Base-by-base conservation (phyloP, 441 rosid genomes). In the Melastoma candidum region DNA sequence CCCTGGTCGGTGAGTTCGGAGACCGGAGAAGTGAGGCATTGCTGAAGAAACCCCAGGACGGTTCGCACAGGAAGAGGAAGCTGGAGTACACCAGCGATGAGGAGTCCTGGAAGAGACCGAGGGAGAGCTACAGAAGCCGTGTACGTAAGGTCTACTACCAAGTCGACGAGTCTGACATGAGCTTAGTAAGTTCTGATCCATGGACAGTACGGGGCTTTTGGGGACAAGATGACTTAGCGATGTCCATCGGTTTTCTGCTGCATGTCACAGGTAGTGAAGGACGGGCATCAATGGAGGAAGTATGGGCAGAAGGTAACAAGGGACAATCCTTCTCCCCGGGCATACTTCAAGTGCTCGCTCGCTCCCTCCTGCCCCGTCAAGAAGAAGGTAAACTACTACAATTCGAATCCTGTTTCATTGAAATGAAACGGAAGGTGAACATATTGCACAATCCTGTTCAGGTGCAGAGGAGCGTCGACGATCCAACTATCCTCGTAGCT, bases 301-400 rank as follows among this genome's bases (percentile, higher is more conserved):
- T 62, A 62, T 43, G 66, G 66, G 36, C 66, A 62, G 14, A 62
- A 62, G 66, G 66, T 62, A 27, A 62, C 66, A 11, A 62, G 66
- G 49, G 60, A 62, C 54, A 62, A 62, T 43, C 66, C 66, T 39
- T 62, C 66, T 45, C 66, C 66, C 0, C 55, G 60, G 7, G 66
- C 66, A 41, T 62, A 62, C 54, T 62, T 36, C 66, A 62, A 46
- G 53, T 62, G 66, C 53, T 62, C 66, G 48, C 54, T 54, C 43
- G 60, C 60, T 54, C 66, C 66, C 8, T 14, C 24, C 26, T 62
- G 66, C 50, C 49, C 55, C 1, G 66, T 62, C 25, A 62, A 62
- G 44, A 62, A 62, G 55, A 62, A 62, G 60, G 66, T 54, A 55
- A 52, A 5, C 22, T n/a, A 47, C 13, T 6, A 11, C 3, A 24